These are phyloP conservation scores for Leishmania lainsoni DNA, from an alignment of 208 protist genomes.

Conservation along the genomic window DNA sequence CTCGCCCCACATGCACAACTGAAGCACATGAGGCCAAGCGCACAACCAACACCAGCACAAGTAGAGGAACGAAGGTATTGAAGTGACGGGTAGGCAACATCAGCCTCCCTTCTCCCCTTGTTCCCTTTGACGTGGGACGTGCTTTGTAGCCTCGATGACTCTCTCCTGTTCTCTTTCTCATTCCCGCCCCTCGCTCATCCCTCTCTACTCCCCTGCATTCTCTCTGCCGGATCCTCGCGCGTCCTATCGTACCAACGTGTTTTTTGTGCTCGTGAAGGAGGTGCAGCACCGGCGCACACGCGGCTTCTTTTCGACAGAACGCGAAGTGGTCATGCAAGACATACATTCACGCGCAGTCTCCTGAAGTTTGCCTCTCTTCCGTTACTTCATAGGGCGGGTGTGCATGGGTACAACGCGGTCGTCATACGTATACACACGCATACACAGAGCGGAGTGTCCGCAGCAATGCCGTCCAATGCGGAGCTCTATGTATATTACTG, in stretches of 20 bases:
- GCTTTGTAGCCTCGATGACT: background rate
- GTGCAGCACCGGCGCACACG: background rate
- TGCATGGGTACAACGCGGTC: slow-evolving; percentile 3
- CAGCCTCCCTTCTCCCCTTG: background rate
- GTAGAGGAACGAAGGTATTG: background rate
- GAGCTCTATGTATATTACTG: slow-evolving; percentile 90
- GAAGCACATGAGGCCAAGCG: background rate
- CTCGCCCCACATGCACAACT: background rate
- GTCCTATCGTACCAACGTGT: background rate
- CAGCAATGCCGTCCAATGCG: slow-evolving; percentile 62
- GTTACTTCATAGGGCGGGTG: background rate
- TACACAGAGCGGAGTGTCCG: background rate
- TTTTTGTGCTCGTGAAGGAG: background rate
- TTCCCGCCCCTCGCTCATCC: background rate
- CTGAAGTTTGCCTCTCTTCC: slow-evolving; percentile 1
- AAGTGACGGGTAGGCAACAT: background rate
- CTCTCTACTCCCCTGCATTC: background rate
- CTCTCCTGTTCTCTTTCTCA: background rate
- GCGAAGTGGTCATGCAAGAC: too few relatives aligned
- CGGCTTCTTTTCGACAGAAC: background rate
- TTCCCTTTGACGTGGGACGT: background rate
- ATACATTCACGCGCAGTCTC: background rate
- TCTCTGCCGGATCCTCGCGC: background rate
- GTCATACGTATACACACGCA: slow-evolving; percentile 5
- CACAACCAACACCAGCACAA: background rate